Percentiles rank a stretch among this genome's conserved stretches.
Evolutionary conservation across 2,329 filamentous ascomycete species (phyloP).

Genomic region (Phialophora chinensis): DNA sequence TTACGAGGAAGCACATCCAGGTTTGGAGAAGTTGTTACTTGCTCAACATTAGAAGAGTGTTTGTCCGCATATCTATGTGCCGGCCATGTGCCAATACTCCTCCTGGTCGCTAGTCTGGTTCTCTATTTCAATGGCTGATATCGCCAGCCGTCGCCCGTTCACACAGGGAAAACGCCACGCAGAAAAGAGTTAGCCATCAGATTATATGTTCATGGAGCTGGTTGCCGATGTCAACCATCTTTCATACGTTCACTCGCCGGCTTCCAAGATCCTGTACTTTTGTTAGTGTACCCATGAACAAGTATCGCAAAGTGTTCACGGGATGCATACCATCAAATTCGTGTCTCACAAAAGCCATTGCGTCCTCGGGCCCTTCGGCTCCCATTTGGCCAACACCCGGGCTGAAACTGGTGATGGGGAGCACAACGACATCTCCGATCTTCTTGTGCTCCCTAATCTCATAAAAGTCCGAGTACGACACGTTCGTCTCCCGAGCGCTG

Average conservation of each 20-base stretch:
- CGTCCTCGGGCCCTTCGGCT: slow-evolving; percentile 83
- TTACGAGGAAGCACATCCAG: not conserved
- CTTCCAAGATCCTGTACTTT: slow-evolving; percentile 42
- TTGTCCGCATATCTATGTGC: not conserved
- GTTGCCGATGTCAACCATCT: slow-evolving; percentile 6
- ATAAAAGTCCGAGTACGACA: slow-evolving; percentile 88
- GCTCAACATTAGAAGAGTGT: not conserved
- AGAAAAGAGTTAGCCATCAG: not conserved
- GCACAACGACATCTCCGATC: slow-evolving; percentile 88
- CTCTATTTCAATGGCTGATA: not conserved
- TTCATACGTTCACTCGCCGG: slow-evolving; percentile 41
- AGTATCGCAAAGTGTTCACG: not conserved
- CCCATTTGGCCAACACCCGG: slow-evolving; percentile 94
- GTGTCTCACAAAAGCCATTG: slow-evolving; percentile 97
- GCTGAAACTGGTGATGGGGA: slow-evolving; percentile 97
- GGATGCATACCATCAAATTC: slow-evolving; percentile 80
- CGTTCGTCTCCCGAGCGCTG: slow-evolving; percentile 66
- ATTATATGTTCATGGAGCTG: not conserved
- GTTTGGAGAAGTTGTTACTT: not conserved
- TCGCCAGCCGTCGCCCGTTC: not conserved
- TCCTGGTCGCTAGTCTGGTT: not conserved
- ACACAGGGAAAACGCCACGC: not conserved
- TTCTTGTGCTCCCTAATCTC: slow-evolving; percentile 82
- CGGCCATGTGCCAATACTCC: not conserved
- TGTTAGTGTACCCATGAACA: slow-evolving; percentile 20